A percentile compares a stretch with the other conserved stretches of the same genome.
These are phyloP conservation scores for Pisolithus microcarpus DNA, from an alignment of 768 basidiomycete genomes.

Conservation along the genomic window DNA sequence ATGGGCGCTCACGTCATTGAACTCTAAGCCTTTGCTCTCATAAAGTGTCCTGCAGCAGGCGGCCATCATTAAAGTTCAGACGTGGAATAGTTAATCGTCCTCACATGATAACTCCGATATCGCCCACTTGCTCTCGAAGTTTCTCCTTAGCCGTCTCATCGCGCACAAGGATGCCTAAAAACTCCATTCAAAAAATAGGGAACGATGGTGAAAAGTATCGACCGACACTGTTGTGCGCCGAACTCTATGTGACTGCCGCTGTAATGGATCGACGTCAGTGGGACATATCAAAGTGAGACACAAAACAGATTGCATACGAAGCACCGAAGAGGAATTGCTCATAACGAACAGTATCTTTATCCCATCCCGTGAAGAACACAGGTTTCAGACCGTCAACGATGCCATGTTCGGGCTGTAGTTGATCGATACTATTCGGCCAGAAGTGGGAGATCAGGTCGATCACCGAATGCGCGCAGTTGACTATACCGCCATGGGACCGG, in stretches of 20 bases:
- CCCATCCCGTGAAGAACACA: conserved; percentile 47
- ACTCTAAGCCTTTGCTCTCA: conserved; percentile 8
- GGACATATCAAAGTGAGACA: not conserved
- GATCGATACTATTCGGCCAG: conserved; percentile 62
- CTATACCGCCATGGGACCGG: conserved; percentile 66
- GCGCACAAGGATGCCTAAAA: not conserved
- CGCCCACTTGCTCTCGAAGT: not conserved
- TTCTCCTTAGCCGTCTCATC: not conserved
- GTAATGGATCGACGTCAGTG: conserved; percentile 6
- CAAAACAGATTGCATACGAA: conserved; percentile 28
- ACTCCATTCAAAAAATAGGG: not conserved
- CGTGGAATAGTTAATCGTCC: not conserved
- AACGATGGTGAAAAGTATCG: not conserved
- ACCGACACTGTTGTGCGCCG: not conserved
- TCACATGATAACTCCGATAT: not conserved
- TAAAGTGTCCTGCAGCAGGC: conserved; percentile 4
- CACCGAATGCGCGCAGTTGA: conserved; percentile 58
- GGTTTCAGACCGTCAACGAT: conserved; percentile 49
- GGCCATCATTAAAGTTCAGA: not conserved
- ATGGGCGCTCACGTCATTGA: conserved; percentile 3
- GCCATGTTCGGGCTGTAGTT: conserved; percentile 48
- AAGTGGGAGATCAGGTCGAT: conserved; percentile 52
- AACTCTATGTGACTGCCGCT: conserved; percentile 26
- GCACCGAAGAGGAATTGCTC: conserved; percentile 53
- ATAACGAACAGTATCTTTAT: conserved; percentile 36